Conservation (phyloP, 352 stramenopile species). For the Phytopythium cucurbitacearum region DNA sequence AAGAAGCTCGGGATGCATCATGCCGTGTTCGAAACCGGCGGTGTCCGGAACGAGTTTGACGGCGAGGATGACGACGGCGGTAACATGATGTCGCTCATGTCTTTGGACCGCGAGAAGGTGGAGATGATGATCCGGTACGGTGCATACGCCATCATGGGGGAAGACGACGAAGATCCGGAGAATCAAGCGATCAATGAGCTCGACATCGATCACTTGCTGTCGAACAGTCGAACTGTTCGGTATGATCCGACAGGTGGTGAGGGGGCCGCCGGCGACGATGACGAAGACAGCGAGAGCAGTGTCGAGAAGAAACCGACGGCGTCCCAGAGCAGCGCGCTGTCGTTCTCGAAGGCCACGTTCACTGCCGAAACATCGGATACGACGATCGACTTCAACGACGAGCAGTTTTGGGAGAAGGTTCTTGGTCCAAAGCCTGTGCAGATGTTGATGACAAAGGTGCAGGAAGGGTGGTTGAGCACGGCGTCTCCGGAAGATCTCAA, state of each 20-base stretch:
- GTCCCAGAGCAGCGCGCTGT: slow-evolving; percentile 63
- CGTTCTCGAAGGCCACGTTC: slow-evolving; percentile 87
- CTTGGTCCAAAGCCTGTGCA: slow-evolving; percentile 83
- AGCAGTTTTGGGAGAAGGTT: slow-evolving; percentile 91
- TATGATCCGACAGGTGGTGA: slow-evolving; percentile 76
- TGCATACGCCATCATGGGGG: slow-evolving; percentile 96
- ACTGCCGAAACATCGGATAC: slow-evolving; percentile 83
- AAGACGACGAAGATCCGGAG: slow-evolving; percentile 94
- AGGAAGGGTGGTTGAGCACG: slow-evolving; percentile 72
- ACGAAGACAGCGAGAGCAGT: slow-evolving; percentile 15
- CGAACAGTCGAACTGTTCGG: slow-evolving; percentile 81
- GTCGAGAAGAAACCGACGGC: slow-evolving; percentile 25
- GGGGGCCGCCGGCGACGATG: slow-evolving; percentile 32
- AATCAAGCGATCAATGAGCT: slow-evolving; percentile 88
- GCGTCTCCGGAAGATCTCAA: slow-evolving; percentile 81
- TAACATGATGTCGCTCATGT: slow-evolving; percentile 91
- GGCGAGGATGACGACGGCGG: slow-evolving; percentile 91
- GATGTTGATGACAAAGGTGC: slow-evolving; percentile 84
- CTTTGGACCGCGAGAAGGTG: slow-evolving; percentile 96
- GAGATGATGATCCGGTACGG: slow-evolving; percentile 97
- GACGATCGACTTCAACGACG: slow-evolving; percentile 88
- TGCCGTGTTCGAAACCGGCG: slow-evolving; percentile 95
- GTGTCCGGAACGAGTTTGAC: slow-evolving; percentile 91
- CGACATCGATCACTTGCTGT: slow-evolving; percentile 85
- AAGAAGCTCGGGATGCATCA: slow-evolving; percentile 99